phyloP scores from a whole-genome alignment of 1,139 yeast species.

The Trichomonascaceae sp. region DNA sequence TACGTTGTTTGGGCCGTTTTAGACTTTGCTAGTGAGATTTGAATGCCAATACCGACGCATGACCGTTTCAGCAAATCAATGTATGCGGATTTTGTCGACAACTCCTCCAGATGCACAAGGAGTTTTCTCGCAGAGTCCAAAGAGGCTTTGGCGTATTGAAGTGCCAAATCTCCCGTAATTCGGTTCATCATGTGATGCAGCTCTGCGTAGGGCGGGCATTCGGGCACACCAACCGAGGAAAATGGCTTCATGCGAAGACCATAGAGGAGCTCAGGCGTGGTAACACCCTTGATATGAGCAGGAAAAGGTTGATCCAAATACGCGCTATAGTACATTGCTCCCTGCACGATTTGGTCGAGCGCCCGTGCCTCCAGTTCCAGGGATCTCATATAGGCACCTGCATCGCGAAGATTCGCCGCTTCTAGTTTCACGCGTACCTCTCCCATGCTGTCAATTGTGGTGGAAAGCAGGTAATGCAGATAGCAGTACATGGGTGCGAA shows the following conservation, averaged over 20 bases:
- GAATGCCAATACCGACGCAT: slow-evolving; percentile 19
- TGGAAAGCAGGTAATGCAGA: slow-evolving; percentile 38
- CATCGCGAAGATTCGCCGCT: slow-evolving; percentile 20
- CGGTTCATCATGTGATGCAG: slow-evolving; percentile 4
- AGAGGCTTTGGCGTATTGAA: slow-evolving; percentile 9
- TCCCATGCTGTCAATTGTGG: slow-evolving; percentile 35
- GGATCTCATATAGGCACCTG: slow-evolving; percentile 17
- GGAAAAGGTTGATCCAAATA: slow-evolving; percentile 31
- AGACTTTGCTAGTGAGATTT: slow-evolving; percentile 9
- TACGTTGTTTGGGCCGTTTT: slow-evolving; percentile 4
- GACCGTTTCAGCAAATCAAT: slow-evolving; percentile 21
- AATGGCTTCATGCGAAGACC: slow-evolving; percentile 69
- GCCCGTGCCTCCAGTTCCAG: slow-evolving; percentile 28
- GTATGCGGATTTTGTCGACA: slow-evolving; percentile 16
- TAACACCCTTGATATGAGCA: slow-evolving; percentile 21
- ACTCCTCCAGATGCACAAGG: slow-evolving; percentile 12
- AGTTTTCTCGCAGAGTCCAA: slow-evolving; percentile 11
- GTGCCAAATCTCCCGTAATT: slow-evolving; percentile 9
- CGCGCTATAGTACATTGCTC: slow-evolving; percentile 29
- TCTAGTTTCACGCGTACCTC: slow-evolving; percentile 36
- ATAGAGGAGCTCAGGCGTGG: slow-evolving; percentile 40
- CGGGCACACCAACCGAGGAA: slow-evolving; percentile 73
- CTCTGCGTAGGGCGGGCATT: slow-evolving; percentile 34
- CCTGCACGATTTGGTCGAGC: slow-evolving; percentile 27
- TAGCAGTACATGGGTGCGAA: slow-evolving; percentile 58